A percentile compares a stretch with the other conserved stretches of the same genome.
Conservation (phyloP, 495 filamentous ascomycete species). For the Terfezia claveryi region DNA sequence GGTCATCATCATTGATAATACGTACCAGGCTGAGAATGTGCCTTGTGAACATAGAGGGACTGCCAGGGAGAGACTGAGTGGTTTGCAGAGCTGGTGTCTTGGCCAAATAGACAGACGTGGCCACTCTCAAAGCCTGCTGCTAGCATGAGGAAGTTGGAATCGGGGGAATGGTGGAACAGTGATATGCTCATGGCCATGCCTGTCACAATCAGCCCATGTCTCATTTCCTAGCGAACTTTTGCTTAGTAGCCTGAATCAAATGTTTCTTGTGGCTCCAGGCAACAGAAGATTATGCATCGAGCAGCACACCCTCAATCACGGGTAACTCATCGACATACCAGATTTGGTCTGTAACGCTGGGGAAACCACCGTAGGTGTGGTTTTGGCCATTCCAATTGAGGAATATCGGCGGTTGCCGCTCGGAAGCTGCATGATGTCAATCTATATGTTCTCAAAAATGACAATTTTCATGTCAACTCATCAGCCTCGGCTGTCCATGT, state of each 20-base stretch:
- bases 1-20: not conserved
- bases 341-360: too few relatives aligned
- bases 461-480: too few relatives aligned
- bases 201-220: conserved; percentile 1
- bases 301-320: too few relatives aligned
- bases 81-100: conserved; percentile 13
- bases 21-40: conserved; percentile 51
- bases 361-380: too few relatives aligned
- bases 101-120: conserved; percentile 36
- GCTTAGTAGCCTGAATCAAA: too few relatives aligned
- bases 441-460: conserved; percentile 21
- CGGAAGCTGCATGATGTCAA: conserved; percentile 77
- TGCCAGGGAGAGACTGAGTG: conserved; percentile 29
- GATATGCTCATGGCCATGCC: conserved; percentile 81
- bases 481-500: not conserved
- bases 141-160: conserved; percentile 24
- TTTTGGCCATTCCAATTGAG: conserved; percentile 10
- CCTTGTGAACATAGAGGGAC: conserved; percentile 38
- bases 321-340: too few relatives aligned
- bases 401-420: conserved; percentile 44
- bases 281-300: too few relatives aligned
- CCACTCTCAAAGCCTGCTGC: conserved; percentile 78
- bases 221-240: too few relatives aligned
- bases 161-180: conserved; percentile 24
- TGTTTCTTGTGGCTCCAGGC: too few relatives aligned